Evolutionary conservation across 371 early-diverging fungal genomes (phyloP).

Genomic region (Sanchytrium tribonematis): DNA sequence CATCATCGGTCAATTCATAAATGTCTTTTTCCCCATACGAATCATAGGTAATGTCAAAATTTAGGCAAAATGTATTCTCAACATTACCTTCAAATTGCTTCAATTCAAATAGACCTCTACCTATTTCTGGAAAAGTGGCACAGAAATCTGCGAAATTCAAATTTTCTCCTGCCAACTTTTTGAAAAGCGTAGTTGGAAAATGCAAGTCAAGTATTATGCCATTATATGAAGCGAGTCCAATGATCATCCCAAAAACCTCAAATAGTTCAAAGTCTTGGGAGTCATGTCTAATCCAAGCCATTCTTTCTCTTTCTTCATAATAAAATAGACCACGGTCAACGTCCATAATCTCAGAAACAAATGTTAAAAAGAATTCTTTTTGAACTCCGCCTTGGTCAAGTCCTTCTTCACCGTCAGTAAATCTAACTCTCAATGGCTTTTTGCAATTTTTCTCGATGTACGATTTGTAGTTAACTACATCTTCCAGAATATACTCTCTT

Average conservation of each 20-base stretch:
- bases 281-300: slow-evolving; percentile 14
- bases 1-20: background rate
- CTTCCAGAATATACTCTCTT: background rate
- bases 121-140: slow-evolving; percentile 11
- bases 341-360: slow-evolving; percentile 25
- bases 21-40: background rate
- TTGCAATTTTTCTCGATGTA: background rate
- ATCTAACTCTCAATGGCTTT: background rate
- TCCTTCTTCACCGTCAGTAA: slow-evolving; percentile 22
- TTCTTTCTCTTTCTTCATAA: slow-evolving; percentile 21
- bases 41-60: background rate
- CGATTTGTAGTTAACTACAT: background rate
- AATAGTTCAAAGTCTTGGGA: slow-evolving; percentile 23
- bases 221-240: slow-evolving; percentile 49
- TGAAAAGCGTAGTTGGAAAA: slow-evolving; percentile 26
- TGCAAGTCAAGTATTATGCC: slow-evolving; percentile 28
- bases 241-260: slow-evolving; percentile 30
- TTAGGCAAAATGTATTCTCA: background rate
- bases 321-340: slow-evolving; percentile 24
- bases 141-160: slow-evolving; percentile 34
- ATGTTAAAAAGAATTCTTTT: slow-evolving; percentile 39
- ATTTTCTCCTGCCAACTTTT: slow-evolving; percentile 43
- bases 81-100: slow-evolving; percentile 2
- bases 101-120: slow-evolving; percentile 8
- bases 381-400: slow-evolving; percentile 53